Percentiles rank a stretch among this genome's conserved stretches.
Evolutionary conservation across 108 stramenopile genomes (phyloP).

Genomic region (Seminavis robusta): DNA sequence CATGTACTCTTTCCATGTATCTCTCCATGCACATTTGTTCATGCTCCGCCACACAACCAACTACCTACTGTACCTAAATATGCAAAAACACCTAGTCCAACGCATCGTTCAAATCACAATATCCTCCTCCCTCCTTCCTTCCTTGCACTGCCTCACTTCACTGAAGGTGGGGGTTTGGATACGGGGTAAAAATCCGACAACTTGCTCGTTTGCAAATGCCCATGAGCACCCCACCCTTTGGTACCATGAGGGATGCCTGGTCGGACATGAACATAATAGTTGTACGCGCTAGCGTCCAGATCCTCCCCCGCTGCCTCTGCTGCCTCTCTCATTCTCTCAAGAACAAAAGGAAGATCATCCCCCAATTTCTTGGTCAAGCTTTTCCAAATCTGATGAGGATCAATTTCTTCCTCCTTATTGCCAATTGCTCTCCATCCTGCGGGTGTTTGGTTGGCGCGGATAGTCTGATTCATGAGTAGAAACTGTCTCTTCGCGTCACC

Average conservation of each 20-base stretch:
- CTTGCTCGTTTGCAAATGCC: background rate
- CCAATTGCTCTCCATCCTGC: too few species aligned
- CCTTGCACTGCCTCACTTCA: too few species aligned
- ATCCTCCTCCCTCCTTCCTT: too few species aligned
- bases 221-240: constrained; percentile 6
- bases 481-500: background rate
- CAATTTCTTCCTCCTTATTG: too few species aligned
- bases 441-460: background rate
- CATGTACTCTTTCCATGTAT: too few species aligned
- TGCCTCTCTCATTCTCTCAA: background rate
- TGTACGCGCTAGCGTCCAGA: background rate
- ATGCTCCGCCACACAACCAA: too few species aligned
- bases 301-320: background rate
- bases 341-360: background rate
- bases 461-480: background rate
- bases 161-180: too few species aligned
- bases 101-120: too few species aligned
- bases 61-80: too few species aligned
- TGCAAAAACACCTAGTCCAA: too few species aligned
- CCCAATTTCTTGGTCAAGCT: background rate
- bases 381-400: background rate
- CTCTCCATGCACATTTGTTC: too few species aligned
- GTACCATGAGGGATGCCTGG: constrained; percentile 4
- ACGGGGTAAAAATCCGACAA: constrained; percentile 2
- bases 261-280: background rate